Conservation (phyloP, 2,329 filamentous ascomycete genomes). For the Stagonosporopsis vannaccii region DNA sequence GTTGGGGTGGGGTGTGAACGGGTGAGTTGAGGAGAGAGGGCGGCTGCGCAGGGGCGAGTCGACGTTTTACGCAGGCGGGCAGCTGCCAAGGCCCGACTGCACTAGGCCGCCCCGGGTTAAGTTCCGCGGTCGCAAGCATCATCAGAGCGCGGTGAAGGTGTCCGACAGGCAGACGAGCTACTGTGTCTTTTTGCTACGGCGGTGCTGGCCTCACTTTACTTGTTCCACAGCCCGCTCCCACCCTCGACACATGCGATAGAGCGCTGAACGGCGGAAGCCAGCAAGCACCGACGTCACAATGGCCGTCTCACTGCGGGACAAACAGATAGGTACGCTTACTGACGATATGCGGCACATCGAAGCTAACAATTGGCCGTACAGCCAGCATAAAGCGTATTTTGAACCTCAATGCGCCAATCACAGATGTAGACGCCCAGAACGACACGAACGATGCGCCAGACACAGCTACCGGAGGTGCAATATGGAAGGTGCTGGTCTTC, state of each 20-base stretch:
- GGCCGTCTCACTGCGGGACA: conserved; percentile 65
- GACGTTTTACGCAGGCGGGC: conserved; percentile 31
- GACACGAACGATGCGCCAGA: conserved; percentile 50
- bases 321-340: conserved; percentile 62
- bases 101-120: conserved; percentile 30
- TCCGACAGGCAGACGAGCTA: conserved; percentile 28
- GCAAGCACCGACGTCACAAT: conserved; percentile 32
- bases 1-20: conserved; percentile 22
- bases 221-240: not conserved
- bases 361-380: conserved; percentile 49
- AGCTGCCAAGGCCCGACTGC: conserved; percentile 27
- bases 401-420: conserved; percentile 81
- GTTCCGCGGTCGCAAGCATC: conserved; percentile 20
- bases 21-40: conserved; percentile 36
- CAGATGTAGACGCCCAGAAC: conserved; percentile 67
- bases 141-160: conserved; percentile 12
- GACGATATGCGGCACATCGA: not conserved
- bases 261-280: conserved; percentile 36
- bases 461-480: conserved; percentile 25
- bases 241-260: conserved; percentile 33
- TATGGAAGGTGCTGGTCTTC: conserved; percentile 77
- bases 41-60: conserved; percentile 31
- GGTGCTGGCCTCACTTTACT: not conserved
- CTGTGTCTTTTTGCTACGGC: conserved; percentile 24
- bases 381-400: conserved; percentile 94